A percentile compares a stretch with the other conserved stretches of the same genome.
Conservation (phyloP, 345 rosid genomes). For the Turritis glabra region DNA sequence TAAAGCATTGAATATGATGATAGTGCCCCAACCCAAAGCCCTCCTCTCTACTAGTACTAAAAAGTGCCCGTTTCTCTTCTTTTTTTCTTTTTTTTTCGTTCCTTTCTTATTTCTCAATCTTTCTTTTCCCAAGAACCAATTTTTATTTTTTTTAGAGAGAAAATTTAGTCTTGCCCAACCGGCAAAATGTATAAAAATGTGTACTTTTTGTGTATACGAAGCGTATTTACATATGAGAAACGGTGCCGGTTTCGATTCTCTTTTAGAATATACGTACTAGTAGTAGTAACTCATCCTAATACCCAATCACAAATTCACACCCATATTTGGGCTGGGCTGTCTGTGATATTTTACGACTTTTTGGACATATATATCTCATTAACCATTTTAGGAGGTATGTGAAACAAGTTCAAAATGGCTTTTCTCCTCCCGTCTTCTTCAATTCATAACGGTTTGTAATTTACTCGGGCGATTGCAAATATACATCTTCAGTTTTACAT, state of each 20-base stretch:
- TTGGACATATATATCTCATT: background rate
- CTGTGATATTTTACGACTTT: background rate
- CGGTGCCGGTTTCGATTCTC: too few species aligned
- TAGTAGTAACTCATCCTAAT: background rate
- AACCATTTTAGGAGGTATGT: background rate
- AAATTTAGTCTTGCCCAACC: too few species aligned
- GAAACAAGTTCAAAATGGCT: background rate
- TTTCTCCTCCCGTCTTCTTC: background rate
- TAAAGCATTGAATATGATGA: slow-evolving; percentile 66
- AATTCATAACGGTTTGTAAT: background rate
- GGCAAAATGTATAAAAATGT: background rate
- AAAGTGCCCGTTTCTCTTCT: slow-evolving; percentile 31
- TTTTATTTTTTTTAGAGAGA: too few species aligned
- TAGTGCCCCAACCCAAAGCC: slow-evolving; percentile 21
- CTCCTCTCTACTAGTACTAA: slow-evolving; percentile 20
- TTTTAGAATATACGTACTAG: too few species aligned
- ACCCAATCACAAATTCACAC: too few species aligned
- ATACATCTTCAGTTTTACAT: background rate
- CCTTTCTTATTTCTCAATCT: too few species aligned
- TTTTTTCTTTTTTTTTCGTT: too few species aligned
- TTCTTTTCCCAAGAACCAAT: background rate
- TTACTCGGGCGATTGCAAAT: background rate
- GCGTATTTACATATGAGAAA: too few species aligned
- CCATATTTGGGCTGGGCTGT: background rate
- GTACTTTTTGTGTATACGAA: background rate